Percentiles rank a stretch among this genome's conserved stretches.
Evolutionary conservation across 2,329 filamentous ascomycete genomes (phyloP).

Genomic region (Talaromyces sp.): DNA sequence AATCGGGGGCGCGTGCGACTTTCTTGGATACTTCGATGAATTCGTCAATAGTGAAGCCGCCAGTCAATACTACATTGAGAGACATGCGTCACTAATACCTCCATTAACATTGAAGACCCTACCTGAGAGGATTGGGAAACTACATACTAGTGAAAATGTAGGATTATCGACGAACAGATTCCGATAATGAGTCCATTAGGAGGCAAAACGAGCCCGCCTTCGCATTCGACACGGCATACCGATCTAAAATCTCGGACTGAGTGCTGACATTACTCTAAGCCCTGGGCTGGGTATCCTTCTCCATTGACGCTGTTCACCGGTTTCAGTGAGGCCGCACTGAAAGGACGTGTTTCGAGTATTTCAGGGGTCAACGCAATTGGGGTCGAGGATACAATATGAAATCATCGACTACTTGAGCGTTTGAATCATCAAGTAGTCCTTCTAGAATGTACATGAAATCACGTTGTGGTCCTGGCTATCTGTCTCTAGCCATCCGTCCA

Average conservation of each 20-base stretch:
- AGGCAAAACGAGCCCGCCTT: background rate
- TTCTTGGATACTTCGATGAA: too few relatives aligned
- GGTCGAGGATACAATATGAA: background rate
- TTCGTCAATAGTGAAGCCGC: too few relatives aligned
- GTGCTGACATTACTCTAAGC: background rate
- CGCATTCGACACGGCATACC: background rate
- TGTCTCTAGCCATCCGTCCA: background rate
- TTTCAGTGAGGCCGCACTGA: background rate
- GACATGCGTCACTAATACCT: too few relatives aligned
- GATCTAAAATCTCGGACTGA: background rate
- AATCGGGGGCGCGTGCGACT: slow-evolving; percentile 26
- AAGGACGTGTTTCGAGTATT: background rate
- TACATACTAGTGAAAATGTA: background rate
- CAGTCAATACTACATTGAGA: too few relatives aligned
- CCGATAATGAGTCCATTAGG: background rate
- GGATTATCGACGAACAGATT: background rate
- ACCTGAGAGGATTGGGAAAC: too few relatives aligned
- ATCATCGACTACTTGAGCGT: background rate
- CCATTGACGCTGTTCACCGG: background rate
- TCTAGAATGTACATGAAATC: background rate
- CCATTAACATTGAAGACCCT: too few relatives aligned
- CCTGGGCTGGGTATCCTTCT: background rate
- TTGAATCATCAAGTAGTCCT: background rate
- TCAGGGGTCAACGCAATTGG: background rate
- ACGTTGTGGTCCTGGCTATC: background rate